Conservation (phyloP, 225 moss, liverwort and hornwort genomes). For the Climacium dendroides region DNA sequence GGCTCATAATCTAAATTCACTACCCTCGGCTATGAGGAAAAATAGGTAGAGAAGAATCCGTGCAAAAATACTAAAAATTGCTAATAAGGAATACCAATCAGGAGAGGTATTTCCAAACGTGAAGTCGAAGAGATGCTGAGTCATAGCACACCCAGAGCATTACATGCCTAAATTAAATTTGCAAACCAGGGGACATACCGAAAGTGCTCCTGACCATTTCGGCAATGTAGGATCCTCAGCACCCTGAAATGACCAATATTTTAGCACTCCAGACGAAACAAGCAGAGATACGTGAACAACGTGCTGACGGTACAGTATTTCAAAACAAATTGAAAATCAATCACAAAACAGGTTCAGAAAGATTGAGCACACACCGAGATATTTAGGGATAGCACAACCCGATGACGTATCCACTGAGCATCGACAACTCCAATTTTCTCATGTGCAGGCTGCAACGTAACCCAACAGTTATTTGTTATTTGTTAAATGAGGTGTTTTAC, state of each 20-base stretch:
- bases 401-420: conserved; percentile 51
- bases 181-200: conserved; percentile 8
- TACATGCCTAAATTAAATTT: not conserved
- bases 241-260: conserved; percentile 10
- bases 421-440: conserved; percentile 59
- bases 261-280: not conserved
- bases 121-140: not conserved
- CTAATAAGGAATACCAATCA: not conserved
- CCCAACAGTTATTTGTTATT: not conserved
- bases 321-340: not conserved
- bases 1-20: not conserved
- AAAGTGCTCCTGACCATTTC: conserved; percentile 8
- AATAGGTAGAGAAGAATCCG: not conserved
- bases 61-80: not conserved
- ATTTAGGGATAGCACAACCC: conserved; percentile 39
- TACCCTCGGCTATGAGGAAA: not conserved
- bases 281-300: not conserved
- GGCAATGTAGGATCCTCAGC: conserved; percentile 24
- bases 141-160: not conserved
- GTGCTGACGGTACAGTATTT: not conserved
- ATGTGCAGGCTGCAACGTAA: conserved; percentile 40
- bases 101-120: not conserved
- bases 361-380: conserved; percentile 18
- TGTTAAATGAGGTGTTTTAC: not conserved
- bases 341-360: not conserved